Evolutionary conservation across 441 rosid genomes (phyloP), one percentile per base, ranked within the genome.

Genomic region (Capsella rubella): DNA sequence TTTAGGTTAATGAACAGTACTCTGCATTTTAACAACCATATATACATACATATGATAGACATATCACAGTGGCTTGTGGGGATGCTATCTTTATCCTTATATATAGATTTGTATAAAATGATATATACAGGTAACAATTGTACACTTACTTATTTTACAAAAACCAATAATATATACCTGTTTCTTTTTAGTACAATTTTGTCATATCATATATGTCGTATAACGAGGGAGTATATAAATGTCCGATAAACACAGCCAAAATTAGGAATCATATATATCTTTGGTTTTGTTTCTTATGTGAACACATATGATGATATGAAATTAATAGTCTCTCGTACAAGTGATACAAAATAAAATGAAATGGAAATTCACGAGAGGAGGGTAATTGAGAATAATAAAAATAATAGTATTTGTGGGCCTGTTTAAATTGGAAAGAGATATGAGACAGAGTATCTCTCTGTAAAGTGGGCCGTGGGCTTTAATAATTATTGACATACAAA

Each of bases 401-500:
- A 53, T 71, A 37, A 34, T 34, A 42, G 46, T 18, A 63, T 50
- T 42, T 64, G 76, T 77, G 80, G 76, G 80, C 73, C 76, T 77
- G 4, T 65, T 64, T 64, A n/a, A 21, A 21, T 29, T 18, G 72
- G 62, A 57, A 64, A 56, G 31, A 56, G 55, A 70, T 55, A 55
- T 54, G 12, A 61, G 67, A 61, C 69, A 75, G 74, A 54, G 70
- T 69, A 75, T 57, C 72, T 64, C 62, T 58, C 72, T 57, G 67
- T 34, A 77, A 64, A 54, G 80, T 77, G 76, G 76, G 72, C 80
- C 73, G 65, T 77, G 80, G 80, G 80, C 80, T 64, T 77, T 65
- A 42, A 34, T 64, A 57, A 71, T 77, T 71, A 65, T 77, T 51
- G 64, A 53, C 52, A 64, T 57, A 76, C 49, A 57, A 52, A 69